Evolutionary conservation across 176 grass and related monocot species (phyloP).

Genomic region (Hsuehochloa calcarea): DNA sequence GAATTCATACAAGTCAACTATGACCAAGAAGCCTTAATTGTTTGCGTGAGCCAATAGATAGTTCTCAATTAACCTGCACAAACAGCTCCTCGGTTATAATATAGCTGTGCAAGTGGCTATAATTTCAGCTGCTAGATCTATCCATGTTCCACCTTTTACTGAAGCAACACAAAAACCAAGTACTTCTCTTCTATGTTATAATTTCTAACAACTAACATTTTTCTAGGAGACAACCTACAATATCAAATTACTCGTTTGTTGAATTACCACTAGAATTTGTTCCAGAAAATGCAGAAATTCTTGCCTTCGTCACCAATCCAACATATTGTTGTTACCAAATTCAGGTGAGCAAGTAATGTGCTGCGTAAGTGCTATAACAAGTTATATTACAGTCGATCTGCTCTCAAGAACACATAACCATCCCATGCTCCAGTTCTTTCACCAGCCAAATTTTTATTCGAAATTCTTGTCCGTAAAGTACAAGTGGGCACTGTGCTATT

Average conservation of each 20-base stretch:
- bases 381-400: not conserved
- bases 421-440: not conserved
- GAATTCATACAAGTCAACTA: not conserved
- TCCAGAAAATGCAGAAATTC: not conserved
- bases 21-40: no score
- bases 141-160: not conserved
- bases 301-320: not conserved
- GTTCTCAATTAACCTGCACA: no score
- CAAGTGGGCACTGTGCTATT: no score
- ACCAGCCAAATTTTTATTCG: not conserved
- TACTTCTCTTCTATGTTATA: not conserved
- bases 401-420: not conserved
- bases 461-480: not conserved
- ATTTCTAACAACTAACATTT: not conserved
- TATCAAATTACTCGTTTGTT: not conserved
- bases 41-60: no score
- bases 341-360: not conserved
- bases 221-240: not conserved
- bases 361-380: not conserved
- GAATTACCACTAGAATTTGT: not conserved
- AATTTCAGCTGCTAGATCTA: not conserved
- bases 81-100: no score
- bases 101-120: not conserved
- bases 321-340: not conserved
- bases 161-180: not conserved